These are phyloP conservation scores for Cardamine chenopodiifolia DNA, from an alignment of 345 rosid genomes.

Conservation along the genomic window DNA sequence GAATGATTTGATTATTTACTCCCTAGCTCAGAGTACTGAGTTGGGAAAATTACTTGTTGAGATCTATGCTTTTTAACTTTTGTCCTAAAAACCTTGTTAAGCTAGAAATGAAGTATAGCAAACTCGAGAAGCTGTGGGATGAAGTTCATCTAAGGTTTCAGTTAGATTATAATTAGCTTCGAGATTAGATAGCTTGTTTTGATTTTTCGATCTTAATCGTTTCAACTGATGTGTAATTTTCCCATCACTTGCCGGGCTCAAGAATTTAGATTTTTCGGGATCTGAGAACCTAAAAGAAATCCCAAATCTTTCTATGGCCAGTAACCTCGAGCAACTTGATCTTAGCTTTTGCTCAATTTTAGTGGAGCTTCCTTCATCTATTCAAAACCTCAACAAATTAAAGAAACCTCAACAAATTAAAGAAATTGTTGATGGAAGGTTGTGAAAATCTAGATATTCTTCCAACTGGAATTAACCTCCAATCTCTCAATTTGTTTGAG, in stretches of 20 bases:
- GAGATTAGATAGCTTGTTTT: background rate
- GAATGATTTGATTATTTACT: conserved; percentile 12
- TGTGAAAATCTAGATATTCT: background rate
- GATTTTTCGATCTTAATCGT: background rate
- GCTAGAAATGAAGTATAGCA: background rate
- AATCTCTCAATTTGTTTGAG: no score
- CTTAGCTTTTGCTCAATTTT: background rate
- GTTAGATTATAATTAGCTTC: background rate
- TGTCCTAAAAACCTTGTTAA: conserved; percentile 9
- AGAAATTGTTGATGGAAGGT: rapidly evolving
- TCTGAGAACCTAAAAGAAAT: conserved; percentile 9
- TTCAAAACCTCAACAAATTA: no score
- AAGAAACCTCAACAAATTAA: background rate
- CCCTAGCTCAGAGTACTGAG: background rate
- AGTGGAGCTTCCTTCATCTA: background rate
- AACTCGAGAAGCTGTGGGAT: conserved; percentile 23
- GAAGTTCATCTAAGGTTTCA: conserved; percentile 6
- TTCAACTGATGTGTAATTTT: background rate
- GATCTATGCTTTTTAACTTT: conserved; percentile 22
- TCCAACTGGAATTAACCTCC: background rate
- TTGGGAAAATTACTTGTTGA: background rate
- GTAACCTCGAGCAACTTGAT: conserved; percentile 5
- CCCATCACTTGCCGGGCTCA: background rate
- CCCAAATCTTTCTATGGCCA: conserved; percentile 26
- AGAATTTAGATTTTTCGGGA: background rate